Conservation (phyloP, 1,284 basidiomycete genomes). For the Coriolopsis trogii region DNA sequence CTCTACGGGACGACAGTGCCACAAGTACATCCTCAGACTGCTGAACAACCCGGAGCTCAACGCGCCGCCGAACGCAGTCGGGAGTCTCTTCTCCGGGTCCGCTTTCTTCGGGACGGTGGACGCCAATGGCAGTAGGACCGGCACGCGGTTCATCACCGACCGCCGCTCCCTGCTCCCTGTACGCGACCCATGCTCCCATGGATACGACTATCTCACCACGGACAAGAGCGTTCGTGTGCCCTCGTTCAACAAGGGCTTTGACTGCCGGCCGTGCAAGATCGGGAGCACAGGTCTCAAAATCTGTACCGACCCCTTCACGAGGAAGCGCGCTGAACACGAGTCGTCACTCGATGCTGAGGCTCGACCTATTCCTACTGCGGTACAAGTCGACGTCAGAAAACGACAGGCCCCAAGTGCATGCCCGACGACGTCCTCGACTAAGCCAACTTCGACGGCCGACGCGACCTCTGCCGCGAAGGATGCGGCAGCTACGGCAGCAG, state of each 20-base stretch:
- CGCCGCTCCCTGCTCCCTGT: not conserved
- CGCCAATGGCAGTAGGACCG: too few relatives aligned
- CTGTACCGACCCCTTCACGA: not conserved
- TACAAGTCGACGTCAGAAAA: not conserved
- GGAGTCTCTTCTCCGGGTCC: constrained; percentile 6
- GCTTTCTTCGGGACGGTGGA: constrained; percentile 2
- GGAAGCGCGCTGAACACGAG: not conserved
- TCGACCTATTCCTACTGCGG: too few relatives aligned
- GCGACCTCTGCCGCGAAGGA: not conserved
- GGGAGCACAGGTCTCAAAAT: too few relatives aligned
- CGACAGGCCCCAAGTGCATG: constrained; percentile 3
- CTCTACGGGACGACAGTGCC: constrained; percentile 3
- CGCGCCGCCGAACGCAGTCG: constrained; percentile 1
- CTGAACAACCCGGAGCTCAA: not conserved
- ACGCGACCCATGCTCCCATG: constrained; percentile 1
- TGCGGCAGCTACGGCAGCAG: too few relatives aligned
- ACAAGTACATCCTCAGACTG: constrained; percentile 3
- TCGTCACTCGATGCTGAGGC: too few relatives aligned
- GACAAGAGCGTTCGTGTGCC: not conserved
- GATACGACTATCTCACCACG: not conserved
- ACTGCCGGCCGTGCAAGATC: constrained; percentile 2
- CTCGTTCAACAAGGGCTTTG: not conserved
- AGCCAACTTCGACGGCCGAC: constrained; percentile 1
- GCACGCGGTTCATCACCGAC: not conserved
- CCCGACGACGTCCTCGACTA: not conserved